phyloP scores from a whole-genome alignment of 495 filamentous ascomycete species.

The Aspergillus steynii region DNA sequence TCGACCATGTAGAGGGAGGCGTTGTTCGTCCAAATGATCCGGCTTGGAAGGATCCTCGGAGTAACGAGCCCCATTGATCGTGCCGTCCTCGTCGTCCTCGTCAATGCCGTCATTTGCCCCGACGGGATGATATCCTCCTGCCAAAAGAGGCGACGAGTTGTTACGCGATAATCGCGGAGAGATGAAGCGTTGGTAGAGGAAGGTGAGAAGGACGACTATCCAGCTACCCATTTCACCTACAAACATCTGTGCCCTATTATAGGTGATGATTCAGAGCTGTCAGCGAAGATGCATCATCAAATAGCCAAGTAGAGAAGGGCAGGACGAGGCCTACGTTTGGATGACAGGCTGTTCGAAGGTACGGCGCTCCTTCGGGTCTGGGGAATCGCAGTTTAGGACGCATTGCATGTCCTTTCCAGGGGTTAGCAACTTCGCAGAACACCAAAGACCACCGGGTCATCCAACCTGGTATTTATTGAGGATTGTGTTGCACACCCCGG shows the following conservation, averaged over 20 bases:
- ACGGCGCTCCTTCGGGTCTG: conserved; percentile 59
- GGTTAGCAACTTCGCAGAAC: conserved; percentile 9
- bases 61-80: conserved; percentile 28
- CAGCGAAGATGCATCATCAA: conserved; percentile 12
- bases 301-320: not conserved
- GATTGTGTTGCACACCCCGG: conserved; percentile 94
- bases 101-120: conserved; percentile 41
- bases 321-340: conserved; percentile 63
- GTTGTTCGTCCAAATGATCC: conserved; percentile 42
- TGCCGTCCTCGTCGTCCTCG: conserved; percentile 50
- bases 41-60: conserved; percentile 52
- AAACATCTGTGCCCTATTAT: conserved; percentile 76
- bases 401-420: conserved; percentile 85
- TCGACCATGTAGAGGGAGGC: conserved; percentile 65
- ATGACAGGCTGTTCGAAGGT: conserved; percentile 95
- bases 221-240: conserved; percentile 90
- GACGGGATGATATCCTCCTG: conserved; percentile 67
- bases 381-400: conserved; percentile 80
- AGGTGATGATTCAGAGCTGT: conserved; percentile 4
- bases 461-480: conserved; percentile 91
- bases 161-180: conserved; percentile 33
- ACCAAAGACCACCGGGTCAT: not conserved
- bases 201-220: conserved; percentile 72
- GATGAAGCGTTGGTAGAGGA: conserved; percentile 61
- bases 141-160: conserved; percentile 41